A percentile compares a stretch with the other conserved stretches of the same genome.
These are phyloP conservation scores for Vitrella brassicaformis DNA, from an alignment of 73 alveolate species.

Conservation along the genomic window DNA sequence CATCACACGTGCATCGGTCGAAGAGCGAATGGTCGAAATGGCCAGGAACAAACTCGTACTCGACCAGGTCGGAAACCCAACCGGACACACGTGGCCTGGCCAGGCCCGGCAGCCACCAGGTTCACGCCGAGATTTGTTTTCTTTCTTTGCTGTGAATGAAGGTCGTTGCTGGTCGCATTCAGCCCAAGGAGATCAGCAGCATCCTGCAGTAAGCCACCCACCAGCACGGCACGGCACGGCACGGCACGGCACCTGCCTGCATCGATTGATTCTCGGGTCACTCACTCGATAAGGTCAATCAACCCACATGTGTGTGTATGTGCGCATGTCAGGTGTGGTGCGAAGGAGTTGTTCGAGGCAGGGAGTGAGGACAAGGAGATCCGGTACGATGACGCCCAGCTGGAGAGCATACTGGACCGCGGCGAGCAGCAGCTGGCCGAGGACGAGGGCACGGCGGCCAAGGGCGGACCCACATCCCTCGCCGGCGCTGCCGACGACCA, in stretches of 20 bases:
- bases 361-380: neutral
- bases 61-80: constrained; percentile 48
- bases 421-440: neutral
- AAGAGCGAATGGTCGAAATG: constrained; percentile 87
- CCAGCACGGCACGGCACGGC: too few species aligned
- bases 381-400: neutral
- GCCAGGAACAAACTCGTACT: constrained; percentile 77
- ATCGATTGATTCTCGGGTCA: neutral
- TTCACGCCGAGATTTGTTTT: neutral
- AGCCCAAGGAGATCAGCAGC: neutral
- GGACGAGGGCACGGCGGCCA: neutral
- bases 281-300: neutral
- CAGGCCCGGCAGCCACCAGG: neutral
- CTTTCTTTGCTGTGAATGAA: neutral
- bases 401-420: neutral
- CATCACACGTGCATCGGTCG: constrained; percentile 84
- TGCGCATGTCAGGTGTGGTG: neutral
- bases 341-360: neutral
- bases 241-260: too few species aligned
- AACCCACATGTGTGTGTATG: neutral
- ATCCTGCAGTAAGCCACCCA: neutral
- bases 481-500: neutral
- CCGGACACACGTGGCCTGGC: neutral
- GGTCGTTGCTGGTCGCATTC: neutral
- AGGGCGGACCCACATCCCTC: neutral